Conservation (phyloP, 164 flowering plant genomes). For the Stephania cephalantha region DNA sequence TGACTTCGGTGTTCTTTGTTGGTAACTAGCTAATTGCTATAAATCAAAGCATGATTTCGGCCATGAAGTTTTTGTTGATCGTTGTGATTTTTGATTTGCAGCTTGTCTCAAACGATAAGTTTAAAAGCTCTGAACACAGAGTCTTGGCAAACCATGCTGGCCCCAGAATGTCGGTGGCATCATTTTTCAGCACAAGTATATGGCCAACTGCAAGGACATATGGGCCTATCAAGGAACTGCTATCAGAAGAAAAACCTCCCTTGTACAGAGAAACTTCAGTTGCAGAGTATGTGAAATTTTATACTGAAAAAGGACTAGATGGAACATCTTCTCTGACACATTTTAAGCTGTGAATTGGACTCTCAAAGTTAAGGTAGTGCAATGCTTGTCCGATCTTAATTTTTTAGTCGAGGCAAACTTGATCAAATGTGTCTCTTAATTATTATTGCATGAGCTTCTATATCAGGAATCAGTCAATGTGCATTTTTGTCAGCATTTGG, state of each 20-base stretch:
- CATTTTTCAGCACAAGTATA: not conserved
- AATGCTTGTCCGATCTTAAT: not conserved
- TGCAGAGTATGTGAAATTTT: constrained; percentile 14
- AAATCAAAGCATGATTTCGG: too few species aligned
- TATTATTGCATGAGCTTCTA: not conserved
- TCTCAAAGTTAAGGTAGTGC: not conserved
- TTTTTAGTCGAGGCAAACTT: not conserved
- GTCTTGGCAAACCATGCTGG: not conserved
- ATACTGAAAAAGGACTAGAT: constrained; percentile 19
- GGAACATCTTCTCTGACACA: constrained; percentile 12
- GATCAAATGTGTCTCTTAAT: not conserved
- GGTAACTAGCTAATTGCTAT: too few species aligned
- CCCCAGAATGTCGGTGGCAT: not conserved
- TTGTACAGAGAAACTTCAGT: constrained; percentile 25
- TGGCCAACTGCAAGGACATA: not conserved
- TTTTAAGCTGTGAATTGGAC: constrained; percentile 10
- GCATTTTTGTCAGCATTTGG: too few species aligned
- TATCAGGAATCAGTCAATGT: not conserved
- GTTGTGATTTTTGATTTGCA: not conserved
- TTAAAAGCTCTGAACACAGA: not conserved
- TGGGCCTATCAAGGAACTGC: constrained; percentile 18
- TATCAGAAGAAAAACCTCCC: constrained; percentile 30
- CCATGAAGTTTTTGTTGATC: not conserved
- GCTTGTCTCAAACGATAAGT: not conserved
- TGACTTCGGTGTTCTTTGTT: too few species aligned